Base-by-base conservation (phyloP, 2,329 filamentous ascomycete genomes). In the Dothistroma pini region DNA sequence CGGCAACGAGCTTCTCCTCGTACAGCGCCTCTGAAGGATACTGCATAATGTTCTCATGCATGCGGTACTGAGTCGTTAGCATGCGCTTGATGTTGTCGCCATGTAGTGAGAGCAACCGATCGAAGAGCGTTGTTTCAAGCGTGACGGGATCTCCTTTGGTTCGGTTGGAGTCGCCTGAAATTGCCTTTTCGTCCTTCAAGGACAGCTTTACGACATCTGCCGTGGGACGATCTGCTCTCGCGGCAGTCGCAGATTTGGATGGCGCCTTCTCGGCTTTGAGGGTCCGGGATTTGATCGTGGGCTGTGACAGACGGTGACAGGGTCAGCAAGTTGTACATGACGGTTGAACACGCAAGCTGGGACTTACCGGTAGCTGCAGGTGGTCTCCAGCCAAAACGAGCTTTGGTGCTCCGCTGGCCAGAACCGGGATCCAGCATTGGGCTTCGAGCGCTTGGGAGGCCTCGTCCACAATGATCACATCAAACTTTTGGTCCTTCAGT, bases 31-130 rank as follows among this genome's bases (percentile, higher is more conserved):
- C 84, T 0, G 93, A 97, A 0, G 95, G 93, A 70, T 97, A 99
- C 7, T 86, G 84, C 93, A 97, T 97, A 70, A 99, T 97, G 57
- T 82, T 86, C 71, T 96, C 89, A 73, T 99, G 92, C 95, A 99
- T 99, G 41, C 95, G 91, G 75, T 99, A 99, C 77, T 99, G 95
- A 4, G 89, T 96, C 4, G 91, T 97, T 25, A 99, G 84, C 90
- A 97, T 96, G 56, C 90, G 83, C 79, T 97, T 97, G 78, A 99
- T 92, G 4, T 80, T 81, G 0, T 86, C 78, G 0, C 95, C 95
- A 72, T 99, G 90, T 16, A 97, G 80, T 5, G 83, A 82, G 50
- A 99, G 81, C 48, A 99, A 81, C 31, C 95, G 85, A 75, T 97
- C 93, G 74, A 99, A 99, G 32, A 99, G 81, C 0, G 95, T 97